Percentiles rank a stretch among this genome's conserved stretches.
These are phyloP conservation scores for Arthroderma sp. DNA, from an alignment of 2,329 filamentous ascomycete genomes.

Conservation along the genomic window DNA sequence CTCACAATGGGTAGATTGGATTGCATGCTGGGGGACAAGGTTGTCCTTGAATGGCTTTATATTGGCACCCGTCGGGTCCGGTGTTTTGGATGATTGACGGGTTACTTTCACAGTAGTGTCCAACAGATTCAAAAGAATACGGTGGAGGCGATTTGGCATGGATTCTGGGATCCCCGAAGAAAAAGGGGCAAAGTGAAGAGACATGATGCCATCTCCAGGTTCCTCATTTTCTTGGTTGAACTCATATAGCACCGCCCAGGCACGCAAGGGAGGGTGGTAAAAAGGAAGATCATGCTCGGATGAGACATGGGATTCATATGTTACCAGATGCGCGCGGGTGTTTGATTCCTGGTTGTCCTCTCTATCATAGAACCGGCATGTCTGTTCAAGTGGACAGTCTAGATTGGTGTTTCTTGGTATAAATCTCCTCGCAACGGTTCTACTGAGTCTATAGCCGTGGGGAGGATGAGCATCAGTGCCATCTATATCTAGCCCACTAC, in stretches of 20 bases:
- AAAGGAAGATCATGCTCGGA: slow-evolving; percentile 57
- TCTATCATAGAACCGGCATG: slow-evolving; percentile 55
- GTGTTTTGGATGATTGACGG: slow-evolving; percentile 13
- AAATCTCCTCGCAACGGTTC: slow-evolving; percentile 53
- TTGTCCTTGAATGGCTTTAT: slow-evolving; percentile 74
- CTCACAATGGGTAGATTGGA: slow-evolving; percentile 69
- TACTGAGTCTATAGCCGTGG: neutral
- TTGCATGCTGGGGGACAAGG: slow-evolving; percentile 58
- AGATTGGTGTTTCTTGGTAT: slow-evolving; percentile 70
- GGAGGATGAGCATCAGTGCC: neutral
- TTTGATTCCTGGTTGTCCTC: slow-evolving; percentile 24
- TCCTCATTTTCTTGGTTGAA: slow-evolving; percentile 16
- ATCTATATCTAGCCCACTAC: slow-evolving; percentile 16
- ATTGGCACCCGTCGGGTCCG: slow-evolving; percentile 40
- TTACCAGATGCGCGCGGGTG: slow-evolving; percentile 37
- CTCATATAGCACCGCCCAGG: slow-evolving; percentile 63
- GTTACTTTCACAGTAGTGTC: slow-evolving; percentile 26
- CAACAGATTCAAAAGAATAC: slow-evolving; percentile 25
- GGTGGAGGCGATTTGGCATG: slow-evolving; percentile 25
- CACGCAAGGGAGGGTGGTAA: slow-evolving; percentile 69
- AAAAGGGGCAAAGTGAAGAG: slow-evolving; percentile 41
- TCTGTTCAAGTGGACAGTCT: slow-evolving; percentile 66
- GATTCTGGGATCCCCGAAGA: slow-evolving; percentile 17
- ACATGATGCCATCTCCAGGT: slow-evolving; percentile 27
- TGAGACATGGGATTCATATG: slow-evolving; percentile 65